These are phyloP conservation scores for Medicago truncatula DNA, from an alignment of 306 rosid species.

Conservation along the genomic window MtrunA17r5.0-ANR NC_053046.1:21640001-21640500, in stretches of 20 bases:
- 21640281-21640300: neutral
- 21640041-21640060: no score
- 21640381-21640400: slow-evolving; percentile 57
- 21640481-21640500: neutral
- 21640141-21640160: no score
- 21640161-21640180: no score
- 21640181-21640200: no score
- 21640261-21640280: neutral
- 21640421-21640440: slow-evolving; percentile 68
- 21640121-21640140: no score
- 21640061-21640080: no score
- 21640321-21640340: neutral
- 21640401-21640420: slow-evolving; percentile 52
- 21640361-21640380: slow-evolving; percentile 61
- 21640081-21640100: no score
- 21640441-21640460: slow-evolving; percentile 59
- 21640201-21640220: no score
- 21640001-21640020: no score
- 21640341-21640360: slow-evolving; percentile 37
- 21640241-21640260: slow-evolving; percentile 17
- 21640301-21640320: slow-evolving; percentile 7
- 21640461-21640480: slow-evolving; percentile 44
- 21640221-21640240: slow-evolving; percentile 34
- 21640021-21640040: no score
- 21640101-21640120: no score